A percentile compares a stretch with the other conserved stretches of the same genome.
Evolutionary conservation across 805 yeast species (phyloP).

Genomic region (Barnettozyma vustinii): DNA sequence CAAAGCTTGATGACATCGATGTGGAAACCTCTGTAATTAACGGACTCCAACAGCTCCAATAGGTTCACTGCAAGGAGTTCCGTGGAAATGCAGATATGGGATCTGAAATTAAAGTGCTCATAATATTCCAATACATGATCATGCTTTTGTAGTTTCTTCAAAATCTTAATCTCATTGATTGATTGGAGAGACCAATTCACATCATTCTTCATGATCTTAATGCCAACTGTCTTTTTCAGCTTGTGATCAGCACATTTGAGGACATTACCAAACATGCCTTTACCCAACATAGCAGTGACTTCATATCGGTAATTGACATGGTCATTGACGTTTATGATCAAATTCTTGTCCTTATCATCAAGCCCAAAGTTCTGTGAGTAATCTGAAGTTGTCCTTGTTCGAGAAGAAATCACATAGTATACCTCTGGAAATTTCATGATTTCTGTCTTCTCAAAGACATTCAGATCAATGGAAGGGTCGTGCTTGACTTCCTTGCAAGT

Average conservation of each 20-base stretch:
- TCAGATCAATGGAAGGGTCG: slow-evolving; percentile 26
- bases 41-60: slow-evolving; percentile 50
- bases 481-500: slow-evolving; percentile 6
- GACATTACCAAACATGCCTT: slow-evolving; percentile 82
- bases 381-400: slow-evolving; percentile 5
- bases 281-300: slow-evolving; percentile 54
- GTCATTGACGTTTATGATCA: slow-evolving; percentile 49
- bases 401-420: slow-evolving; percentile 42
- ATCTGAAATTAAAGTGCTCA: slow-evolving; percentile 73
- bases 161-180: slow-evolving; percentile 64
- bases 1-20: slow-evolving; percentile 37
- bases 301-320: slow-evolving; percentile 75
- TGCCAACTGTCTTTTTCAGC: slow-evolving; percentile 51
- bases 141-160: slow-evolving; percentile 38
- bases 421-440: slow-evolving; percentile 42
- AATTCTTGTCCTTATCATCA: slow-evolving; percentile 66
- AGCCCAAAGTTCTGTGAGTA: slow-evolving; percentile 42
- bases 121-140: slow-evolving; percentile 38
- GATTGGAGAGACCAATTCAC: slow-evolving; percentile 74
- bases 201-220: slow-evolving; percentile 72
- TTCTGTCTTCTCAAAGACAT: slow-evolving; percentile 58
- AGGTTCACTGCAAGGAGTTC: slow-evolving; percentile 66
- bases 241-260: slow-evolving; percentile 65
- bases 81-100: slow-evolving; percentile 77
- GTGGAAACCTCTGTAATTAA: slow-evolving; percentile 45